Percentiles rank a stretch among this genome's conserved stretches.
These are phyloP conservation scores for Chlamydomonas reinhardtii DNA, from an alignment of 163 green algal species.

Conservation along the genomic window DNA sequence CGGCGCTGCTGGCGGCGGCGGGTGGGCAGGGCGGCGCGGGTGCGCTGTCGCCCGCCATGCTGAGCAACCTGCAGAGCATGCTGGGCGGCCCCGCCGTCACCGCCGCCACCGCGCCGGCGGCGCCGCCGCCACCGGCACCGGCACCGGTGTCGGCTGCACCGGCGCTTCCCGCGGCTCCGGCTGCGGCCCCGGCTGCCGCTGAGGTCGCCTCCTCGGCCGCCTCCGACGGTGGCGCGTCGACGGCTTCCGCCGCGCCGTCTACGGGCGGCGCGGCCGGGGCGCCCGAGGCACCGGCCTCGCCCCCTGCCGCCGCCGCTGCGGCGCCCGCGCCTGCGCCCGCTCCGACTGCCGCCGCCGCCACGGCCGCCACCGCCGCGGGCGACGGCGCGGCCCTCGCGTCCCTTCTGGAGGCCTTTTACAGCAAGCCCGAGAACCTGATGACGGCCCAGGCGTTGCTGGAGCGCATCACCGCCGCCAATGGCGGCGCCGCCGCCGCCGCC, in stretches of 20 bases:
- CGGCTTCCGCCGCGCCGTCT: no score
- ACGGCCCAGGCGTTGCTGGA: slow-evolving; percentile 33
- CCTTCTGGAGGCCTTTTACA: slow-evolving; percentile 32
- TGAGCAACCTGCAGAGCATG: slow-evolving; percentile 33
- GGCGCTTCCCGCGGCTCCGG: no score
- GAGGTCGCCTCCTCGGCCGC: no score
- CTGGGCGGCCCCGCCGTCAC: not conserved
- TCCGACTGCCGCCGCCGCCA: not conserved
- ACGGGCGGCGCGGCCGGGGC: no score
- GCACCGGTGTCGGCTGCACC: not conserved
- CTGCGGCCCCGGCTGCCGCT: no score
- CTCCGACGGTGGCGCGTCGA: no score
- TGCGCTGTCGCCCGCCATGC: not conserved
- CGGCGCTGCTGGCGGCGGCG: slow-evolving; percentile 27
- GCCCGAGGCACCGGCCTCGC: no score
- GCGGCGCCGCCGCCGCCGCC: not conserved
- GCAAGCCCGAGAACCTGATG: slow-evolving; percentile 23
- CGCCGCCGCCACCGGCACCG: no score
- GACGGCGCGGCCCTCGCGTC: slow-evolving; percentile 1
- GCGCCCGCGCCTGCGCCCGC: not conserved
- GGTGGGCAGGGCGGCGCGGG: not conserved
- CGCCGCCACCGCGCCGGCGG: not conserved
- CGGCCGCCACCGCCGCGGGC: not conserved
- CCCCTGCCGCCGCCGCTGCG: not conserved
- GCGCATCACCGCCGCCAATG: not conserved